Conservation (phyloP, 108 stramenopile genomes). For the Craspedostauros australis region DNA sequence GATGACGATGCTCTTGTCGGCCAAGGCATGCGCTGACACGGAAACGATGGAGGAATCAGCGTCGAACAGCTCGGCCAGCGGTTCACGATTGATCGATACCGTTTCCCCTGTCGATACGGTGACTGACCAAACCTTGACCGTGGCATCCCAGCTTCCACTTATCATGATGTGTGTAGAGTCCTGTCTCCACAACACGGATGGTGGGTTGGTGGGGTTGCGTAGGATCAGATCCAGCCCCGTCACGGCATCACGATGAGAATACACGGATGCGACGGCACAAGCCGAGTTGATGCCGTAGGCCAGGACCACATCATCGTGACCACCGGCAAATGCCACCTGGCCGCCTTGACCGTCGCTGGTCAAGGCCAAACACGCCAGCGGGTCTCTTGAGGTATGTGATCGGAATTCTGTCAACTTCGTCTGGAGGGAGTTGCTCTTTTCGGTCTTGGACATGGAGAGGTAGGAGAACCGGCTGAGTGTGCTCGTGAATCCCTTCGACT, state of each 20-base stretch:
- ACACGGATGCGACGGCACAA: constrained; percentile 66
- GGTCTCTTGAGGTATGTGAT: constrained; percentile 47
- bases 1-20: constrained; percentile 32
- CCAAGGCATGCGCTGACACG: constrained; percentile 32
- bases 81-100: constrained; percentile 54
- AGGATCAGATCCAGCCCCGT: constrained; percentile 49
- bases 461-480: constrained; percentile 44
- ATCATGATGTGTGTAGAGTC: constrained; percentile 59
- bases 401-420: constrained; percentile 40
- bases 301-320: constrained; percentile 65
- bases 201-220: constrained; percentile 20
- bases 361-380: constrained; percentile 51
- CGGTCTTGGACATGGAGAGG: constrained; percentile 25
- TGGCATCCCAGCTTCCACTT: constrained; percentile 67
- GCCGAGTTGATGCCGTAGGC: constrained; percentile 70
- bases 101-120: constrained; percentile 49
- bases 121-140: constrained; percentile 67
- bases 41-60: constrained; percentile 53
- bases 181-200: constrained; percentile 39
- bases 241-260: constrained; percentile 65
- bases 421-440: constrained; percentile 7
- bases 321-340: constrained; percentile 60
- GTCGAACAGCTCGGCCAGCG: constrained; percentile 66
- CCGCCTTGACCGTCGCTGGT: constrained; percentile 46
- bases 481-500: constrained; percentile 24